Evolutionary conservation across 148 eudicot genomes (phyloP).

Genomic region (Diospyros kaki): DNA sequence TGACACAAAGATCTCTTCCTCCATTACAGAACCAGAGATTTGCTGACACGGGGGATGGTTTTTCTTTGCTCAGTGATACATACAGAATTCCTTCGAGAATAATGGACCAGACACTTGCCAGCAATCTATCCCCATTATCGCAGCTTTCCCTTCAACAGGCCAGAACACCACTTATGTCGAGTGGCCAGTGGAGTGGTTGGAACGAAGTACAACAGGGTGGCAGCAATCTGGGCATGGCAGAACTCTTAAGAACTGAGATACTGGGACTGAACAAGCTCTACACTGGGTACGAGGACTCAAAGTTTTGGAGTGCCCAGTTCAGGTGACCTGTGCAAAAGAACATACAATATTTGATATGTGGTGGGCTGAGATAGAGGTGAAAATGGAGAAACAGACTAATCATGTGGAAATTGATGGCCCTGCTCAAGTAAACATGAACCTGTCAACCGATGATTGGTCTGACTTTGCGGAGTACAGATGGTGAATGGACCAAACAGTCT

Average conservation of each 20-base stretch:
- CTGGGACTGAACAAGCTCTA: slow-evolving; percentile 38
- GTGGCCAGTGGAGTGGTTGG: slow-evolving; percentile 80
- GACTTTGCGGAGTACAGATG: slow-evolving; percentile 3
- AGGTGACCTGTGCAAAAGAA: slow-evolving; percentile 46
- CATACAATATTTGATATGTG: slow-evolving; percentile 43
- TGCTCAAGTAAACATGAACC: slow-evolving; percentile 9
- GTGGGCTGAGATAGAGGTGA: neutral
- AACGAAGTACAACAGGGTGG: slow-evolving; percentile 33
- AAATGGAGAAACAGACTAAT: slow-evolving; percentile 1
- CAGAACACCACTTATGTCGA: slow-evolving; percentile 46
- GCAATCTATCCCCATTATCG: slow-evolving; percentile 35
- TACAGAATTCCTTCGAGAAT: slow-evolving; percentile 50
- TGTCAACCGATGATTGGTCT: slow-evolving; percentile 13
- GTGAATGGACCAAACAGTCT: neutral
- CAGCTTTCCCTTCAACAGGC: slow-evolving; percentile 49
- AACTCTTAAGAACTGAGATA: slow-evolving; percentile 51
- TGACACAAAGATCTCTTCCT: slow-evolving; percentile 60
- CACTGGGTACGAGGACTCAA: slow-evolving; percentile 49
- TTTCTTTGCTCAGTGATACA: slow-evolving; percentile 36
- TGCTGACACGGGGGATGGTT: slow-evolving; percentile 43
- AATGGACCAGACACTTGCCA: slow-evolving; percentile 45
- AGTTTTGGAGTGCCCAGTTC: slow-evolving; percentile 48
- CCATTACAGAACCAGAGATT: slow-evolving; percentile 58
- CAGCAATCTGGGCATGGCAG: slow-evolving; percentile 45
- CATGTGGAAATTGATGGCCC: slow-evolving; percentile 4